Evolutionary conservation across 2,329 filamentous ascomycete genomes (phyloP).

Genomic region (Fusarium goolgardi): DNA sequence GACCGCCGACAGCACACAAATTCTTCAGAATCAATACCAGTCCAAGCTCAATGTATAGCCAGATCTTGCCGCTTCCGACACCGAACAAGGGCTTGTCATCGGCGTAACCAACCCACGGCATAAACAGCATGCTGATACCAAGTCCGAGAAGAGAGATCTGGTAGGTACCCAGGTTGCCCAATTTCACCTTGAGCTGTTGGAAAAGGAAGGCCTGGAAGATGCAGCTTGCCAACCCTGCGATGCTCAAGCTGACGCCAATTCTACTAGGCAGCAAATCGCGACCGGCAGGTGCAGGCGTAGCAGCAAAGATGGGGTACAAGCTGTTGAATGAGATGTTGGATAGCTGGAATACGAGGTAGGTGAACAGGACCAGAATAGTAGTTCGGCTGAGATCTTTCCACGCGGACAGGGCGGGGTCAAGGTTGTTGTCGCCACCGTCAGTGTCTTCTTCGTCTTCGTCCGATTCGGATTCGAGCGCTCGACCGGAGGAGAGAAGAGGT

Average conservation of each 20-base stretch:
- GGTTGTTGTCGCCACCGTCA: conserved; percentile 39
- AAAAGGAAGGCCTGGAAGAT: conserved; percentile 90
- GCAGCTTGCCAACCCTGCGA: conserved; percentile 87
- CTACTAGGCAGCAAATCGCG: conserved; percentile 79
- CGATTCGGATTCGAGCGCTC: conserved; percentile 37
- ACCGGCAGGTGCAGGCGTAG: conserved; percentile 79
- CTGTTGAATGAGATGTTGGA: conserved; percentile 96
- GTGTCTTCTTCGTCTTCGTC: conserved; percentile 45
- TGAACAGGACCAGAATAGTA: conserved; percentile 82
- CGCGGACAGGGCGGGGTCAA: conserved; percentile 46
- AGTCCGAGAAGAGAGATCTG: conserved; percentile 82
- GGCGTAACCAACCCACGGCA: conserved; percentile 89
- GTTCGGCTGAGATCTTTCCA: conserved; percentile 77
- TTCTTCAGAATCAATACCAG: conserved; percentile 87
- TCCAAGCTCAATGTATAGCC: conserved; percentile 86
- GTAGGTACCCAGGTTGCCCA: conserved; percentile 90
- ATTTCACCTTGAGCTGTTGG: conserved; percentile 77
- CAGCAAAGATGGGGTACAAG: conserved; percentile 91
- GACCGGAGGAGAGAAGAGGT: conserved; percentile 47
- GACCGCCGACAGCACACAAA: conserved; percentile 85
- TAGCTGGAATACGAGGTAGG: conserved; percentile 93
- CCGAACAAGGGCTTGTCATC: conserved; percentile 68
- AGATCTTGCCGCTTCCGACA: conserved; percentile 70
- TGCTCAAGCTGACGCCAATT: conserved; percentile 86
- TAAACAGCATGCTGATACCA: conserved; percentile 82